phyloP scores from a whole-genome alignment of 305 asterid species.

The Fraxinus dipetala region DNA sequence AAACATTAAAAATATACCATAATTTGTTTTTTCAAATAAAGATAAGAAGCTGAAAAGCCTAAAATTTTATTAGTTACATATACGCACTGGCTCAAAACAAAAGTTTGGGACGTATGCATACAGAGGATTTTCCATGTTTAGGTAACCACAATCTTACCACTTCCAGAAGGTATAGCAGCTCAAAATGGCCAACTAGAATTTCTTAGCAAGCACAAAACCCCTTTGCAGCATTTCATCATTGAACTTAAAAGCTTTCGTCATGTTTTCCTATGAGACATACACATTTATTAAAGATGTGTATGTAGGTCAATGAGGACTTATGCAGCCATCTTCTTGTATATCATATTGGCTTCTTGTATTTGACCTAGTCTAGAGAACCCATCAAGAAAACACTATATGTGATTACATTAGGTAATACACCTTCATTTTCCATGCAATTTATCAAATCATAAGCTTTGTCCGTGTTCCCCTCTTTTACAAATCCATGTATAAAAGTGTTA shows the following conservation, averaged over 20 bases:
- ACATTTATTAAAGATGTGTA: constrained; percentile 60
- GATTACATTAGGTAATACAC: no score
- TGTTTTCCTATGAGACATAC: constrained; percentile 49
- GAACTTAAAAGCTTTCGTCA: constrained; percentile 60
- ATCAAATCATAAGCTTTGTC: no score
- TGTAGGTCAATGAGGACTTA: constrained; percentile 50
- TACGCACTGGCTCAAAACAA: no score
- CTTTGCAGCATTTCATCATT: constrained; percentile 68
- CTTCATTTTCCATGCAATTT: no score
- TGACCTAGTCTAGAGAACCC: not conserved
- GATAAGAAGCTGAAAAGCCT: no score
- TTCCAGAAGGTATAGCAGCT: not conserved
- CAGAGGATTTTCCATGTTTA: not conserved
- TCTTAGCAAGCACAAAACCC: constrained; percentile 74
- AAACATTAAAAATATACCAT: no score
- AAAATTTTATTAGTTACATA: no score
- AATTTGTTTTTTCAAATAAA: no score
- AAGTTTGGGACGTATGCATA: not conserved
- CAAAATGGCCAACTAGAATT: constrained; percentile 36
- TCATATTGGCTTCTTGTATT: constrained; percentile 54
- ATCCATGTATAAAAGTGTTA: no score
- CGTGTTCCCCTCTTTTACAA: no score
- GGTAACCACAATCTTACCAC: constrained; percentile 6
- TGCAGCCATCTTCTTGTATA: constrained; percentile 49
- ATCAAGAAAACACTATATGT: no score